phyloP scores from a whole-genome alignment of 768 basidiomycete genomes.

The Boletellus sp. region DNA sequence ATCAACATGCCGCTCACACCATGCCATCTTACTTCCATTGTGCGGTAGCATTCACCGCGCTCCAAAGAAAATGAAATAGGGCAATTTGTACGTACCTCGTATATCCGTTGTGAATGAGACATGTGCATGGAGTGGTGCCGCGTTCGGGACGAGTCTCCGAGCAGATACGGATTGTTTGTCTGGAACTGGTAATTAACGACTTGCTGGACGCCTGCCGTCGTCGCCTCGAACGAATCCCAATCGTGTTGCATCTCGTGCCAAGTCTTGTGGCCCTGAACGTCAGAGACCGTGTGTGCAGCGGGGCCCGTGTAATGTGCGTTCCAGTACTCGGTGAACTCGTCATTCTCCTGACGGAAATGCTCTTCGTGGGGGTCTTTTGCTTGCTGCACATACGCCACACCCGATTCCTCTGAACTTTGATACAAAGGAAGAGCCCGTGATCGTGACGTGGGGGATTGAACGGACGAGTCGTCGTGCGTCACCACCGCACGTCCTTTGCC shows the following conservation, averaged over 20 bases:
- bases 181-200: constrained; percentile 68
- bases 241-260: constrained; percentile 72
- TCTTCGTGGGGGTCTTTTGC: constrained; percentile 50
- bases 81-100: constrained; percentile 37
- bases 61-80: constrained; percentile 10
- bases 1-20: constrained; percentile 13
- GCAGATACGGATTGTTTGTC: constrained; percentile 71
- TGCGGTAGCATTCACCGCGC: constrained; percentile 9
- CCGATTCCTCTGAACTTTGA: constrained; percentile 20
- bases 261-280: constrained; percentile 25
- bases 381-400: constrained; percentile 17
- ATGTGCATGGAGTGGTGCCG: constrained; percentile 43
- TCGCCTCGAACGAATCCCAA: constrained; percentile 84
- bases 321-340: constrained; percentile 63
- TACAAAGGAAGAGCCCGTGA: constrained; percentile 7
- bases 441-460: constrained; percentile 7
- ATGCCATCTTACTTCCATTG: not conserved
- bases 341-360: constrained; percentile 71
- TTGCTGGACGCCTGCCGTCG: constrained; percentile 56
- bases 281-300: constrained; percentile 5
- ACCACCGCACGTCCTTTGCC: constrained; percentile 57
- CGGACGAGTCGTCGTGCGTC: not conserved
- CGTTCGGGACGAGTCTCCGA: constrained; percentile 52
- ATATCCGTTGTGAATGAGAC: constrained; percentile 24
- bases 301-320: constrained; percentile 36